Evolutionary conservation across 345 rosid species (phyloP), one percentile per base, ranked within the genome.

Genomic region (Linum usitatissimum): DNA sequence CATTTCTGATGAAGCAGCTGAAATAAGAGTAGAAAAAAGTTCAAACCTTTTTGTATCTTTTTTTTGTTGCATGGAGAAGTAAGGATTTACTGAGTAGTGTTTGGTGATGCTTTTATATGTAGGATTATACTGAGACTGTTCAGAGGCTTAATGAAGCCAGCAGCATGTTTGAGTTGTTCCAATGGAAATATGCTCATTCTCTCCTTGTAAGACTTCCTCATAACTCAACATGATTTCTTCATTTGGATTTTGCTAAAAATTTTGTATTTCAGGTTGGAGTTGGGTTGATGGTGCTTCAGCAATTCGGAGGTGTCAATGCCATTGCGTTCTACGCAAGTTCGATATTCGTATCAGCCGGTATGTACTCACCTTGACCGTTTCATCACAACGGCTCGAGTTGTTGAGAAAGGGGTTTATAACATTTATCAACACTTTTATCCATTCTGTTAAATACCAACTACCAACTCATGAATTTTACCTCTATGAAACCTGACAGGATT

Each of bases 291-390:
- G 56, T 76, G 13, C 55, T 79, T 48, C 83, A 76, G 67, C 62
- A 75, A 71, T 65, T 74, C 18, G 80, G 83, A 68, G 83, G 83
- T 20, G 60, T 76, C 60, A 76, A 76, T 45, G 85, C 73, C 55
- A 75, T 80, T 59, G 67, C 76, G 18, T 83, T 82, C 64, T 83
- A 83, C 65, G 80, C 88, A 38, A 79, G 76, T 62, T 51, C 85
- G 19, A 83, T 83, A 45, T 80, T 83, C 53, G 64, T 60, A 17
- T 78, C 83, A 51, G 80, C 88, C 3, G 88, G 88, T 83, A 80
- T 66, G 49, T 13, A 31, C 28, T 23, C 2, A 23, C 28, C 28
- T 23, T 23, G 28, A 23, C 28, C 28, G 28, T 23, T 23, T 23
- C 28, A 23, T 23, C 28, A 1, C 28, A 23, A 23, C 28, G 28